A percentile compares a stretch with the other conserved stretches of the same genome.
Evolutionary conservation across 129 eudicot species (phyloP).

Genomic region (carrot (Daucus carota)): DNA sequence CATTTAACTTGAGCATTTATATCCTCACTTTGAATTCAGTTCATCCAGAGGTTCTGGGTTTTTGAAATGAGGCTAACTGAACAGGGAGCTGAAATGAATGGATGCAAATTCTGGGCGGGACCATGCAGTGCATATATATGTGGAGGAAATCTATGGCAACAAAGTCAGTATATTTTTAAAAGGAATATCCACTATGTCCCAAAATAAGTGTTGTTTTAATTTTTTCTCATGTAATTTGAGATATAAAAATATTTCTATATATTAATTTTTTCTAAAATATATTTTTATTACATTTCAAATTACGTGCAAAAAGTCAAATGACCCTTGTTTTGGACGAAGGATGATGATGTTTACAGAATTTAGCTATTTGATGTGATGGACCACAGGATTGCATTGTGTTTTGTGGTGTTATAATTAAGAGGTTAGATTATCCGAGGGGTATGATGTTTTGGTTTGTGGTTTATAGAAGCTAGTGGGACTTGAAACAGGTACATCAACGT

Average conservation of each 20-base stretch:
- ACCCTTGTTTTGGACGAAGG: too few relatives aligned
- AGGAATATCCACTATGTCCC: too few relatives aligned
- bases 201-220: too few relatives aligned
- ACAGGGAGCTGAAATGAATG: constrained; percentile 14
- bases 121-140: constrained; percentile 30
- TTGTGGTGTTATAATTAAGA: neutral
- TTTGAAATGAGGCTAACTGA: constrained; percentile 9
- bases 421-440: constrained; percentile 17
- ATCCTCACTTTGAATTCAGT: neutral
- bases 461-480: constrained; percentile 13
- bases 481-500: constrained; percentile 20
- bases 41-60: constrained; percentile 11
- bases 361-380: neutral
- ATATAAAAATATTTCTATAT: too few relatives aligned
- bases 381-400: constrained; percentile 7
- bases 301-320: too few relatives aligned
- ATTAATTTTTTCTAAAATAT: too few relatives aligned
- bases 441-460: constrained; percentile 24
- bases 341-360: neutral
- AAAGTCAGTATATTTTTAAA: neutral
- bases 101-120: constrained; percentile 27
- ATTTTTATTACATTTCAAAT: too few relatives aligned
- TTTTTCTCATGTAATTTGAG: too few relatives aligned
- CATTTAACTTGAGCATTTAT: constrained; percentile 56
- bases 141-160: constrained; percentile 25